These are phyloP conservation scores for Kuraishia borneana DNA, from an alignment of 805 yeast species.

Conservation along the genomic window DNA sequence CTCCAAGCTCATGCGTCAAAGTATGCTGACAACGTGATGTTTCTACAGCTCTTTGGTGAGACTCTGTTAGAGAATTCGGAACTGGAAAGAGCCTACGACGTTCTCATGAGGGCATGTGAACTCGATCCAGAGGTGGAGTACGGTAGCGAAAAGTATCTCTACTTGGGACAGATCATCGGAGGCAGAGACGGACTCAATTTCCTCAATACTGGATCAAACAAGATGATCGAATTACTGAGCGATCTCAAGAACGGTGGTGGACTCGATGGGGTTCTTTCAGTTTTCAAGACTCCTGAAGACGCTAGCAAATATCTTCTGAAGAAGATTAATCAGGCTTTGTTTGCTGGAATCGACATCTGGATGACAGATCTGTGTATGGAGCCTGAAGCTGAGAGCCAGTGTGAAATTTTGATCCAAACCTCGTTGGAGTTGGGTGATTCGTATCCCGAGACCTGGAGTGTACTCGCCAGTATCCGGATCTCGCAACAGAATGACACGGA, in stretches of 20 bases:
- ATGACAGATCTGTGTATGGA: slow-evolving; percentile 98
- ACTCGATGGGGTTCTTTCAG: slow-evolving; percentile 14
- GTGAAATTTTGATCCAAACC: slow-evolving; percentile 59
- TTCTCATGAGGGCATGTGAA: slow-evolving; percentile 48
- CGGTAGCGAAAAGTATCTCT: slow-evolving; percentile 78
- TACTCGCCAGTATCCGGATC: slow-evolving; percentile 77
- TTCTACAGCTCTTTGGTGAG: slow-evolving; percentile 59
- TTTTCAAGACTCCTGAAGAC: slow-evolving; percentile 3
- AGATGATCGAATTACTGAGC: slow-evolving; percentile 29
- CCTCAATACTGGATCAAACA: slow-evolving; percentile 51
- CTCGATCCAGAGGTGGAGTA: slow-evolving; percentile 53
- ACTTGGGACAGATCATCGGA: slow-evolving; percentile 85
- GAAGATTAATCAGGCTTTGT: slow-evolving; percentile 65
- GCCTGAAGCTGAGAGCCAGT: slow-evolving; percentile 70
- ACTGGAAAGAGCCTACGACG: slow-evolving; percentile 65
- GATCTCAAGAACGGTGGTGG: slow-evolving; percentile 11
- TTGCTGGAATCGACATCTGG: slow-evolving; percentile 89
- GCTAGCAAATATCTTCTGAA: slow-evolving; percentile 30
- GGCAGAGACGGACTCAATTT: slow-evolving; percentile 61
- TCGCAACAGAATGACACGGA: slow-evolving; percentile 72
- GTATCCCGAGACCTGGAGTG: slow-evolving; percentile 74
- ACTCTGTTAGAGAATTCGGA: slow-evolving; percentile 69
- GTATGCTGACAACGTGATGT: slow-evolving; percentile 29
- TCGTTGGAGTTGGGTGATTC: slow-evolving; percentile 44
- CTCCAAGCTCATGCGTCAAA: slow-evolving; percentile 26